These are phyloP conservation scores for Epipyxis sp. DNA, from an alignment of 108 stramenopile species.

Conservation along the genomic window DNA sequence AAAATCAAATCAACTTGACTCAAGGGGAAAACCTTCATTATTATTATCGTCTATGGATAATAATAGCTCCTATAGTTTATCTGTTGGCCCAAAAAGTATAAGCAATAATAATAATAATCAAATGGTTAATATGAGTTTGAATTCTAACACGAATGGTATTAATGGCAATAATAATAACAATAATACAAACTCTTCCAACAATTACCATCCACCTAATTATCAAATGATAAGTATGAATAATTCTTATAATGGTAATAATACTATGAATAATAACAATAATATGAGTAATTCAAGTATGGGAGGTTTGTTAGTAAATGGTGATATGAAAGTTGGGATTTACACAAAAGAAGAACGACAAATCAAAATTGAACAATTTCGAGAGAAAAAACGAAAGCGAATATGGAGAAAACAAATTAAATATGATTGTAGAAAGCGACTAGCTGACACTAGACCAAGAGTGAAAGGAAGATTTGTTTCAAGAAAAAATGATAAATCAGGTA, in stretches of 20 bases:
- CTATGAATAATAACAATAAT: not conserved
- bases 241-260: not conserved
- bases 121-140: too few relatives aligned
- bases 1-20: too few relatives aligned
- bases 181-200: too few relatives aligned
- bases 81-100: too few relatives aligned
- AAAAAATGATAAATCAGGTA: slow-evolving; percentile 42
- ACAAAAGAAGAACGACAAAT: slow-evolving; percentile 81
- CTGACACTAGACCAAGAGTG: slow-evolving; percentile 93
- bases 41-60: too few relatives aligned
- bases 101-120: too few relatives aligned
- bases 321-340: slow-evolving; percentile 49
- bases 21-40: too few relatives aligned
- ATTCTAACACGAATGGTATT: too few relatives aligned
- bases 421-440: slow-evolving; percentile 95
- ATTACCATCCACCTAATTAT: too few relatives aligned
- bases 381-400: slow-evolving; percentile 84
- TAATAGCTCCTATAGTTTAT: too few relatives aligned
- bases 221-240: too few relatives aligned
- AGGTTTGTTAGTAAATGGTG: not conserved
- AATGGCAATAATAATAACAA: too few relatives aligned
- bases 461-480: slow-evolving; percentile 91
- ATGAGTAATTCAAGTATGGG: not conserved
- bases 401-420: slow-evolving; percentile 99
- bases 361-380: slow-evolving; percentile 90